A percentile compares a stretch with the other conserved stretches of the same genome.
Evolutionary conservation across 352 stramenopile species (phyloP).

Genomic region (Phytophthora multivora): DNA sequence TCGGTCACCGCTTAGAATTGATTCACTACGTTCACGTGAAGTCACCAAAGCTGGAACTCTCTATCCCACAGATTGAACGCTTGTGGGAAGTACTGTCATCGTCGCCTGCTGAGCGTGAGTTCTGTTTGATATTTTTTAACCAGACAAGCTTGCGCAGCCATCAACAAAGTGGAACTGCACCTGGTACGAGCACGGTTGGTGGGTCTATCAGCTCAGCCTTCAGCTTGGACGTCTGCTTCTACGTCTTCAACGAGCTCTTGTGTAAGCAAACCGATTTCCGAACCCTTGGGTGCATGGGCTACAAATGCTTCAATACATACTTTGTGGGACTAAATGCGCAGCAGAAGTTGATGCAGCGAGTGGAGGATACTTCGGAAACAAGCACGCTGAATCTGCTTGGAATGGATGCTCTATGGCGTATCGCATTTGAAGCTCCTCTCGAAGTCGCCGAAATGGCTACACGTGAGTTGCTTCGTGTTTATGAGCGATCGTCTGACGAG

Average conservation of each 20-base stretch:
- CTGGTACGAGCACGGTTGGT: conserved; percentile 22
- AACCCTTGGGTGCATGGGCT: conserved; percentile 74
- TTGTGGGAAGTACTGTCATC: conserved; percentile 82
- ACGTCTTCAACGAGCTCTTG: conserved; percentile 86
- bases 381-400: conserved; percentile 57
- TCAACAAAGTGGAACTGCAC: conserved; percentile 30
- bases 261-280: conserved; percentile 81
- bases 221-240: conserved; percentile 71
- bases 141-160: conserved; percentile 69
- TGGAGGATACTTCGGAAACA: conserved; percentile 14
- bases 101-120: conserved; percentile 74
- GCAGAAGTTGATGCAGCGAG: conserved; percentile 40
- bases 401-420: conserved; percentile 83
- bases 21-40: conserved; percentile 89
- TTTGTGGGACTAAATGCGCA: conserved; percentile 81
- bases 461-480: conserved; percentile 79
- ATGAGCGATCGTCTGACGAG: conserved; percentile 62
- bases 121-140: conserved; percentile 86
- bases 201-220: conserved; percentile 77
- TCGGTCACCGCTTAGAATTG: conserved; percentile 84
- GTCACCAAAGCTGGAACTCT: conserved; percentile 77
- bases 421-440: conserved; percentile 80
- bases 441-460: conserved; percentile 82
- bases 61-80: conserved; percentile 71
- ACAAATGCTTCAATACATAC: conserved; percentile 89